A percentile compares a stretch with the other conserved stretches of the same genome.
phyloP scores from a whole-genome alignment of 352 stramenopile species.

The Pythium folliculosum region DNA sequence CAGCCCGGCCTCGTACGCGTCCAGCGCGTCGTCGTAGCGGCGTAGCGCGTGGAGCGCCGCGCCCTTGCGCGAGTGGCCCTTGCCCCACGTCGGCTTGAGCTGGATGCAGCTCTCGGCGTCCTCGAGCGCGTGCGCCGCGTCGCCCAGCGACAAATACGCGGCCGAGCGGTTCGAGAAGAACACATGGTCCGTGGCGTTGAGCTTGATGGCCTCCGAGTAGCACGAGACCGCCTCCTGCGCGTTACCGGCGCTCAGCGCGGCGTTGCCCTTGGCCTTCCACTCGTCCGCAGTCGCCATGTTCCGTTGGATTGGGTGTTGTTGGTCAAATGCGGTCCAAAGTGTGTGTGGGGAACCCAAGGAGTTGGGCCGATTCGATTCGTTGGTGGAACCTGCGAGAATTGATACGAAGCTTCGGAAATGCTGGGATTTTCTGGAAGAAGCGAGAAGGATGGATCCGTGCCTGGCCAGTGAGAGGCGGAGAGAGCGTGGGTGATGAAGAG shows the following conservation, averaged over 20 bases:
- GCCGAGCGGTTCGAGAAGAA: conserved; percentile 99
- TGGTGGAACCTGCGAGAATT: conserved; percentile 18
- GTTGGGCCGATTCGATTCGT: neutral
- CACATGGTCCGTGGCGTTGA: conserved; percentile 95
- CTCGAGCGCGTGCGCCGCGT: conserved; percentile 93
- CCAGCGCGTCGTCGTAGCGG: conserved; percentile 83
- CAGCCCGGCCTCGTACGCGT: conserved; percentile 87
- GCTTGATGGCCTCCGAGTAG: conserved; percentile 97
- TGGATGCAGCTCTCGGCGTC: conserved; percentile 96
- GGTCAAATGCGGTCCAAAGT: neutral
- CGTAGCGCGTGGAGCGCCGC: conserved; percentile 95
- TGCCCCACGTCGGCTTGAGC: conserved; percentile 95
- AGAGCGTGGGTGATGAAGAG: neutral
- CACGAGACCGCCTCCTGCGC: conserved; percentile 94
- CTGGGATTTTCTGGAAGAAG: conserved; percentile 6
- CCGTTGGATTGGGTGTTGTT: conserved; percentile 7
- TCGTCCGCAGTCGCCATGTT: conserved; percentile 41
- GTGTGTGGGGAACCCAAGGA: neutral
- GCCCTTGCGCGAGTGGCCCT: conserved; percentile 98
- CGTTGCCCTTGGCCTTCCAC: conserved; percentile 97
- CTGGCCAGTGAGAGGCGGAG: neutral
- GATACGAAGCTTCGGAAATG: neutral
- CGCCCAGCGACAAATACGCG: conserved; percentile 95
- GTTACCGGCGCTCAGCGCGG: conserved; percentile 92
- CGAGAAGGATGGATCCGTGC: neutral